These are phyloP conservation scores for Carex parvula DNA, from an alignment of 176 grass and related monocot species.

Conservation along the genomic window DNA sequence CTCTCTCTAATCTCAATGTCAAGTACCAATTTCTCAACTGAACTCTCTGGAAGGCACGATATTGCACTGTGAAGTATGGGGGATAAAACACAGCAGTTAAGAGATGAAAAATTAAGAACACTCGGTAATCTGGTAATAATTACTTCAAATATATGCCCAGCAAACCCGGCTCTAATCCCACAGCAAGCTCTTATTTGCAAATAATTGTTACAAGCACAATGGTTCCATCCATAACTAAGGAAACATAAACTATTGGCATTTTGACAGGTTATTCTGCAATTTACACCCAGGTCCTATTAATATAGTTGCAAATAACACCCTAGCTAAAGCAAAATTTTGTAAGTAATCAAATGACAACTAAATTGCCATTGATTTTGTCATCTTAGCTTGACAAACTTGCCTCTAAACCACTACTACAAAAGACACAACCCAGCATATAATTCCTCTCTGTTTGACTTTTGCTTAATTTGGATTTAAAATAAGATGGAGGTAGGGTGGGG, in stretches of 20 bases:
- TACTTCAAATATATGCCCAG: background rate
- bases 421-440: background rate
- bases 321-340: background rate
- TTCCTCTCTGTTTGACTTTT: background rate
- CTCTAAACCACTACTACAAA: background rate
- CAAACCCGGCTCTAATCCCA: background rate
- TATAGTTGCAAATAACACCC: background rate
- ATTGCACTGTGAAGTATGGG: constrained; percentile 38
- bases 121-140: background rate
- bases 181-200: background rate
- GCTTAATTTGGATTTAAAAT: background rate
- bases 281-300: background rate
- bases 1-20: constrained; percentile 35
- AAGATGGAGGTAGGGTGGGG: background rate
- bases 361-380: background rate
- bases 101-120: background rate
- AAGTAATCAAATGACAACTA: background rate
- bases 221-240: background rate
- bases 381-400: background rate
- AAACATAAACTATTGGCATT: background rate
- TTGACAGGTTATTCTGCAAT: background rate
- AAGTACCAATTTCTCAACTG: constrained; percentile 47
- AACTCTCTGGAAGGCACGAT: constrained; percentile 46
- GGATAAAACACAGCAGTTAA: background rate
- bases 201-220: background rate